Evolutionary conservation across 148 eudicot genomes (phyloP), one percentile per base, ranked within the genome.

Genomic region (Pouteria glomerata): DNA sequence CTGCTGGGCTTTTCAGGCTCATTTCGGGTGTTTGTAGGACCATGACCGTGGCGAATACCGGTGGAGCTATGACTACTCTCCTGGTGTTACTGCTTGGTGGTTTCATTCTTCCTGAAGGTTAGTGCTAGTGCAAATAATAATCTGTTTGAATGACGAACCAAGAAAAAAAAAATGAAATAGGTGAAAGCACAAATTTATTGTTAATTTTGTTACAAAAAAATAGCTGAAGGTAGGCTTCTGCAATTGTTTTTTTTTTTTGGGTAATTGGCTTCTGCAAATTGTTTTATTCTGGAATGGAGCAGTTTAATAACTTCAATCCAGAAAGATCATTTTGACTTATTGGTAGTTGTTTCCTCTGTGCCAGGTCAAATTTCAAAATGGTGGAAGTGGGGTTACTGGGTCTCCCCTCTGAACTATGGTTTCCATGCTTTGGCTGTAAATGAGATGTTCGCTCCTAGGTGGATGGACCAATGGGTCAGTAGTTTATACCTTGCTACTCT

Each of bases 11-110:
- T 3, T 91, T 91, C 37, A 93, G 98, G 75, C 79, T 91, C 52
- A 89, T 84, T 66, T 93, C 96, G 5, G 97, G 86, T 35, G 65
- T 82, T 6, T 95, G 96, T 71, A 81, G 98, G 76, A 95, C 92
- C 18, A 89, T 89, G 97, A 91, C 88, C 73, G 84, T 95, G 30
- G 91, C 98, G 8, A 89, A 86, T 69, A 91, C 93, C 1, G 97
- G 98, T 18, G 98, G 98, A 70, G 77, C 93, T 62, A 80, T 95
- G 3, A 65, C 75, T 63, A 84, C 89, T 23, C 91, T 95, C 27
- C 88, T 95, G n/a, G 76, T 95, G 79, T 95, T 95, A 81, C 66
- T 91, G 83, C 90, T 95, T 75, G 98, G 97, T 57, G 98, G 98
- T 41, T 95, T 95, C 78, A 88, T 95, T 81, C 96, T 95, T 69